A percentile compares a stretch with the other conserved stretches of the same genome.
Conservation (phyloP, 2,329 filamentous ascomycete genomes). For the Whalleya microplaca region DNA sequence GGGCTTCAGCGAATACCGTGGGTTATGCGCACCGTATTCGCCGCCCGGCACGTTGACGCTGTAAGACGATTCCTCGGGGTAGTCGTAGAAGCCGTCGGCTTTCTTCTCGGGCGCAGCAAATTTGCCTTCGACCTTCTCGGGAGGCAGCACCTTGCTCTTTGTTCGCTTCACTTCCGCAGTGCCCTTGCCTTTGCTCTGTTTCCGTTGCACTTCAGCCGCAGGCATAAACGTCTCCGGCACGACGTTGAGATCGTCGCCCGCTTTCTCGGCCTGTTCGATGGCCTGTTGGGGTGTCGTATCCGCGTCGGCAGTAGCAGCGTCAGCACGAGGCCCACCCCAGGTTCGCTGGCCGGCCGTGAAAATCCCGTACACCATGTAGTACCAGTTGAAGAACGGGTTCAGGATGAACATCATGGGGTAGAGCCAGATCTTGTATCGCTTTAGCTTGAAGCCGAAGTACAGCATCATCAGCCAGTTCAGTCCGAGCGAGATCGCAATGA, state of each 20-base stretch:
- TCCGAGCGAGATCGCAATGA: slow-evolving; percentile 89
- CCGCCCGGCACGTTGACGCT: slow-evolving; percentile 50
- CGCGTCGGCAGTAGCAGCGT: slow-evolving; percentile 79
- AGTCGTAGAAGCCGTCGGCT: slow-evolving; percentile 70
- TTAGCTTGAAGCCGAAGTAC: slow-evolving; percentile 87
- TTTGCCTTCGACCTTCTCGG: slow-evolving; percentile 74
- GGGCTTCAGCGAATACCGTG: slow-evolving; percentile 53
- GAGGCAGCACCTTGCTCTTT: slow-evolving; percentile 69
- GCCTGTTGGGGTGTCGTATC: slow-evolving; percentile 79
- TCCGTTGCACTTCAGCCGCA: slow-evolving; percentile 53
- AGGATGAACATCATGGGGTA: slow-evolving; percentile 95
- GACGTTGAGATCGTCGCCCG: slow-evolving; percentile 87
- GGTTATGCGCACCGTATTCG: slow-evolving; percentile 41
- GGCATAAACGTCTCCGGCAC: slow-evolving; percentile 82
- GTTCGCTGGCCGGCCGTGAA: slow-evolving; percentile 93
- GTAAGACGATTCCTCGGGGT: slow-evolving; percentile 68
- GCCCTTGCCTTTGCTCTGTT: slow-evolving; percentile 34
- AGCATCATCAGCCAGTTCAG: slow-evolving; percentile 96
- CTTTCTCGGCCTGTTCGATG: slow-evolving; percentile 77
- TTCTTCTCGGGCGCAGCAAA: slow-evolving; percentile 74
- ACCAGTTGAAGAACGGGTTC: slow-evolving; percentile 98
- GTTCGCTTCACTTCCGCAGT: slow-evolving; percentile 48
- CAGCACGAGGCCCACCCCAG: slow-evolving; percentile 91
- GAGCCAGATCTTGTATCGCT: slow-evolving; percentile 90
- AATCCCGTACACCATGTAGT: slow-evolving; percentile 96